A percentile compares a stretch with the other conserved stretches of the same genome.
Evolutionary conservation across 1,284 basidiomycete genomes (phyloP).

Genomic region (Cryptococcus jaspeensis): DNA sequence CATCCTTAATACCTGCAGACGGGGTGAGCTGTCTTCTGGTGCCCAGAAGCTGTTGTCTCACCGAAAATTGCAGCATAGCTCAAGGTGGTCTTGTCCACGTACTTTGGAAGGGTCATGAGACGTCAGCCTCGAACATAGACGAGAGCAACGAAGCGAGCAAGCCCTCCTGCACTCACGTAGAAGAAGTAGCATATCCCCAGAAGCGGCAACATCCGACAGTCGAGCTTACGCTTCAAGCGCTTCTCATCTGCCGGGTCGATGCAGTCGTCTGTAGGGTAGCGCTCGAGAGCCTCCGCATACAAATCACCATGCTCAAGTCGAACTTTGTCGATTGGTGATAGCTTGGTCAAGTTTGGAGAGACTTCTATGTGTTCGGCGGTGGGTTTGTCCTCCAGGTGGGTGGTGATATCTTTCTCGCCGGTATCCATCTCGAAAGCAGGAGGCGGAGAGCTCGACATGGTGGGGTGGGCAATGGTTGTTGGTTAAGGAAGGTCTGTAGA

Average conservation of each 20-base stretch:
- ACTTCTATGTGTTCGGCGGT: too few relatives aligned
- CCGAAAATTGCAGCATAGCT: slow-evolving; percentile 49
- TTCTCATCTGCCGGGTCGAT: slow-evolving; percentile 44
- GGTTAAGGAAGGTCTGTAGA: too few relatives aligned
- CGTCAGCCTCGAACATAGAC: background rate
- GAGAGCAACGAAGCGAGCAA: background rate
- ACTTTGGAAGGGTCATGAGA: slow-evolving; percentile 9
- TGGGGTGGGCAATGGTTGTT: too few relatives aligned
- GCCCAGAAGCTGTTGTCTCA: too few relatives aligned
- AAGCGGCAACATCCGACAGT: slow-evolving; percentile 37
- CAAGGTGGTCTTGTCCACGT: slow-evolving; percentile 46
- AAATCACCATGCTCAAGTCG: slow-evolving; percentile 30
- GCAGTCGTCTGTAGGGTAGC: slow-evolving; percentile 37
- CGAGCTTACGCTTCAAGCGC: slow-evolving; percentile 39
- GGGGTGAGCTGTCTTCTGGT: too few relatives aligned
- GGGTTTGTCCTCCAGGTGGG: too few relatives aligned
- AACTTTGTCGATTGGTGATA: background rate
- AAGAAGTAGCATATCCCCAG: slow-evolving; percentile 46
- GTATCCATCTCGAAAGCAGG: too few relatives aligned
- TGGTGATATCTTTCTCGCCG: too few relatives aligned
- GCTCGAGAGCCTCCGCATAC: slow-evolving; percentile 43
- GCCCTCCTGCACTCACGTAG: slow-evolving; percentile 22
- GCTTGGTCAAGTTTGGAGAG: too few relatives aligned
- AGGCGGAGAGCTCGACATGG: too few relatives aligned
- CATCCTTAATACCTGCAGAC: slow-evolving; percentile 36